Percentiles rank a stretch among this genome's conserved stretches.
phyloP scores from a whole-genome alignment of 257 asterid species.

The Apocynum venetum region DNA sequence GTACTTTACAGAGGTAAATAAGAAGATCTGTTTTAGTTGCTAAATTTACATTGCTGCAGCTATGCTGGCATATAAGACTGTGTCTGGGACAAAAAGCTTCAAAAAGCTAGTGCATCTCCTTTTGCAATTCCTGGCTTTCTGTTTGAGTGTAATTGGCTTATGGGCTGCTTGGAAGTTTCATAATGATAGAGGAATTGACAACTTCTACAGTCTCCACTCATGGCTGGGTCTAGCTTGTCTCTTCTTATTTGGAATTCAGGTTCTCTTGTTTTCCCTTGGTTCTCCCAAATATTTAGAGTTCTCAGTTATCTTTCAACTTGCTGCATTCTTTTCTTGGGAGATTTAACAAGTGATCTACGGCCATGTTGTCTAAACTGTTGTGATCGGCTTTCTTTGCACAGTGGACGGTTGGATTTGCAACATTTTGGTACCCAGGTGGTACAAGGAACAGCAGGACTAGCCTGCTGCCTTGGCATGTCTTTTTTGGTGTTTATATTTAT shows the following conservation, averaged over 20 bases:
- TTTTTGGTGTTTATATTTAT: constrained; percentile 60
- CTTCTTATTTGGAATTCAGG: constrained; percentile 74
- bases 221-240: constrained; percentile 84
- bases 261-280: constrained; percentile 19
- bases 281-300: background rate
- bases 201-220: constrained; percentile 86
- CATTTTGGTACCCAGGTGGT: constrained; percentile 89
- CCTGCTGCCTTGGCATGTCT: constrained; percentile 74
- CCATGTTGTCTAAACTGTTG: background rate
- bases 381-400: constrained; percentile 21
- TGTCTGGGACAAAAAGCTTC: constrained; percentile 62
- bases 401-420: constrained; percentile 71
- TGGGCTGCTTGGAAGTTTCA: constrained; percentile 92
- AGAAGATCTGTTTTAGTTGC: background rate
- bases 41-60: constrained; percentile 40
- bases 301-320: background rate
- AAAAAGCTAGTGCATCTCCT: constrained; percentile 66
- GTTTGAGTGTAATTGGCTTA: constrained; percentile 51
- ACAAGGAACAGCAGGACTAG: constrained; percentile 59
- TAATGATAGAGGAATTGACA: constrained; percentile 63
- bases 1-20: background rate
- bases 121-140: constrained; percentile 58
- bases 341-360: background rate
- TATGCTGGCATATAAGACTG: constrained; percentile 79
- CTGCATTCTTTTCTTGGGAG: background rate